A percentile compares a stretch with the other conserved stretches of the same genome.
phyloP scores from a whole-genome alignment of 2,329 filamentous ascomycete genomes.

The Lasiodiplodia theobromae region DNA sequence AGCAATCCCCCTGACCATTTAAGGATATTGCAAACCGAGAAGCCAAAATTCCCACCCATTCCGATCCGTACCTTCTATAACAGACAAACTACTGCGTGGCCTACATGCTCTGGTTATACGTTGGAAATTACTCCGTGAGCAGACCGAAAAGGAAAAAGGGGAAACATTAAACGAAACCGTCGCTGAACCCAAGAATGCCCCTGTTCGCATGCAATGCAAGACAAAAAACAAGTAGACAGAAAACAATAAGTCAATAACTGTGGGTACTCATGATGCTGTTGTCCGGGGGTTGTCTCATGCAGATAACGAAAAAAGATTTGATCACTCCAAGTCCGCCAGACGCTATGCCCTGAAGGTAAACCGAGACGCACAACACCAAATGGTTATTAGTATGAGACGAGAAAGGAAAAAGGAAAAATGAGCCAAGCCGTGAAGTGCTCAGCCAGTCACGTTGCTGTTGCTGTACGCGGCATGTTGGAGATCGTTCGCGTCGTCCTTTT shows the following conservation, averaged over 20 bases:
- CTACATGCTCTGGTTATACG: neutral
- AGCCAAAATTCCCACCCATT: slow-evolving; percentile 7
- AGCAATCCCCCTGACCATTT: neutral
- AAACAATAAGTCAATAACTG: neutral
- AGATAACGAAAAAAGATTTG: slow-evolving; percentile 15
- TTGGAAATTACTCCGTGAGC: neutral
- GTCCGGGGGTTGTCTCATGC: slow-evolving; percentile 24
- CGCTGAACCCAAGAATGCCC: slow-evolving; percentile 22
- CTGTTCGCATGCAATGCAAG: slow-evolving; percentile 16
- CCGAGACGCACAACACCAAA: slow-evolving; percentile 11
- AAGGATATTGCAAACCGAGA: slow-evolving; percentile 8
- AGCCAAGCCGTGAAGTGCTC: neutral
- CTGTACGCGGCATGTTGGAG: neutral
- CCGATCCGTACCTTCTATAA: slow-evolving; percentile 22
- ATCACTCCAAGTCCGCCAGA: slow-evolving; percentile 25
- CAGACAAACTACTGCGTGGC: slow-evolving; percentile 5
- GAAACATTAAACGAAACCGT: slow-evolving; percentile 9
- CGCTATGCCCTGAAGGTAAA: slow-evolving; percentile 26
- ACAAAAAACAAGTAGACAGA: neutral
- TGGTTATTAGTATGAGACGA: slow-evolving; percentile 13
- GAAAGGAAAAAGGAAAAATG: slow-evolving; percentile 2
- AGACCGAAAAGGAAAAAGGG: neutral
- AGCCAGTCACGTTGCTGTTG: neutral
- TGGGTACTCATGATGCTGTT: slow-evolving; percentile 24
- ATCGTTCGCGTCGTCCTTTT: slow-evolving; percentile 4